phyloP scores from a whole-genome alignment of 164 flowering plant genomes.

The Akebia trifoliata region DNA sequence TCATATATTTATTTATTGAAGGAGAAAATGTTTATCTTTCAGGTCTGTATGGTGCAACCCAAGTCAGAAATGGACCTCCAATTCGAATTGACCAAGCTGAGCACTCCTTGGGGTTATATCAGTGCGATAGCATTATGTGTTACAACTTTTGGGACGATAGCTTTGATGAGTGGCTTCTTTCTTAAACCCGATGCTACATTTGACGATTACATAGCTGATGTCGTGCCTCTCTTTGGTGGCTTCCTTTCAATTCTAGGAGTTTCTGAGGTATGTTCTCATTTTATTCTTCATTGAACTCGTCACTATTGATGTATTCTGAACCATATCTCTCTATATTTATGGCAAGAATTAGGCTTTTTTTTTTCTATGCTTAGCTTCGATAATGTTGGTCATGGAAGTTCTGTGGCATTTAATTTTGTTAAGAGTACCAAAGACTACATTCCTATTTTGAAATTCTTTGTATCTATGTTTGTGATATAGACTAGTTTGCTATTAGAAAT shows the following conservation, averaged over 20 bases:
- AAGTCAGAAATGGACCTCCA: slow-evolving; percentile 89
- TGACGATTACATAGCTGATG: slow-evolving; percentile 82
- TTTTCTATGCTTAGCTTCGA: not conserved
- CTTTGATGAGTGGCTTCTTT: slow-evolving; percentile 89
- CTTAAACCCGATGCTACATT: slow-evolving; percentile 83
- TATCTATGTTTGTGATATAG: too few species aligned
- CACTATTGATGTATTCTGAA: not conserved
- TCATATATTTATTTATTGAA: not conserved
- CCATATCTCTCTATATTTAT: not conserved
- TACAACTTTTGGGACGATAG: slow-evolving; percentile 84
- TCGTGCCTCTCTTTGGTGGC: slow-evolving; percentile 89
- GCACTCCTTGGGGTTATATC: slow-evolving; percentile 86
- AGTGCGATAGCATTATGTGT: slow-evolving; percentile 70
- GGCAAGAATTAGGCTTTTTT: not conserved
- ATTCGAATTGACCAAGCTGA: slow-evolving; percentile 73
- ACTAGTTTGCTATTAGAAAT: too few species aligned
- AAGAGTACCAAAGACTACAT: too few species aligned
- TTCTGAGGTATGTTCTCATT: slow-evolving; percentile 65
- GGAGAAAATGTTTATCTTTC: not conserved
- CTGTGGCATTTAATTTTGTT: not conserved
- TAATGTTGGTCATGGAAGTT: not conserved
- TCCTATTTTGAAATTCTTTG: too few species aligned
- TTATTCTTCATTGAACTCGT: not conserved
- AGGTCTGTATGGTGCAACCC: slow-evolving; percentile 98
- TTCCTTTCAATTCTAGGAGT: slow-evolving; percentile 80